Conservation (phyloP, 371 early-diverging fungal genomes). For the Mortierella sp. region DNA sequence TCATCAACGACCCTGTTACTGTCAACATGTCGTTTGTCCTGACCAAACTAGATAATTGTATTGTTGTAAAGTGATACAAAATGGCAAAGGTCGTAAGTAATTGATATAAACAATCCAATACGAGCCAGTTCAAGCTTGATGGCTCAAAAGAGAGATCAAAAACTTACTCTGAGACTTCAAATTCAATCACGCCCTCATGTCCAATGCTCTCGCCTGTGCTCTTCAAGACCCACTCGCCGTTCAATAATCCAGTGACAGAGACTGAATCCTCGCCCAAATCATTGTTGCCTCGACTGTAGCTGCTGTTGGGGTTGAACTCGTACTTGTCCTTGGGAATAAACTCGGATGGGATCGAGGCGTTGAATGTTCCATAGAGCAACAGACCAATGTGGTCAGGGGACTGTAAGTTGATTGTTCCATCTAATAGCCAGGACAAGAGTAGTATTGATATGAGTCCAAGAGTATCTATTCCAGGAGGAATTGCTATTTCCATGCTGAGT, state of each 20-base stretch:
- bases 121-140: not conserved
- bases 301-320: conserved; percentile 63
- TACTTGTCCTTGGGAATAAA: conserved; percentile 82
- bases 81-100: not conserved
- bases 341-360: conserved; percentile 91
- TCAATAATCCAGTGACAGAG: conserved; percentile 58
- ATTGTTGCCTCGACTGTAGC: conserved; percentile 39
- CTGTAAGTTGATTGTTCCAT: conserved; percentile 91
- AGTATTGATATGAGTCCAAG: too few species aligned
- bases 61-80: not conserved
- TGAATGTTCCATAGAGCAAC: conserved; percentile 93
- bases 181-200: conserved; percentile 69
- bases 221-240: conserved; percentile 73
- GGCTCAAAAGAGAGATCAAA: not conserved
- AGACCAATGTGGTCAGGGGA: conserved; percentile 96
- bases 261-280: conserved; percentile 28
- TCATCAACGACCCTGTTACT: conserved; percentile 75
- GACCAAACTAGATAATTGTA: conserved; percentile 65
- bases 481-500: not conserved
- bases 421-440: conserved; percentile 50
- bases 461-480: not conserved
- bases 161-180: conserved; percentile 72
- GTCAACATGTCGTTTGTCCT: conserved; percentile 83
- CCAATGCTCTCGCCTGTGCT: conserved; percentile 66
- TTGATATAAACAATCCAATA: not conserved